phyloP scores from a whole-genome alignment of 2,329 filamentous ascomycete genomes.

The Cryoendolithus antarcticus region DNA sequence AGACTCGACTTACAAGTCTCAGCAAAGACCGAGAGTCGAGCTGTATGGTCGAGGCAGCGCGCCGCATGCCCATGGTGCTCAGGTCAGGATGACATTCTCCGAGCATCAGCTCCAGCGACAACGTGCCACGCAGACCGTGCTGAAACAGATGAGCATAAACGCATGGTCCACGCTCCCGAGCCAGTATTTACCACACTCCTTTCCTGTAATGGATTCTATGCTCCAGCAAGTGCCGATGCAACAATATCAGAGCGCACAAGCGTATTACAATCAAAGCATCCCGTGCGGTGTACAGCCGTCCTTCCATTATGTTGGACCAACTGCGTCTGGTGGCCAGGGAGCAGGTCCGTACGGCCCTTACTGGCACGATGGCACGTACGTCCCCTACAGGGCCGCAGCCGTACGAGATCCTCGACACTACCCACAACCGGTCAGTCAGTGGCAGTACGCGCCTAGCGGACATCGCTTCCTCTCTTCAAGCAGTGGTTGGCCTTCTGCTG shows the following conservation, averaged over 20 bases:
- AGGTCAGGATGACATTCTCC: conserved; percentile 17
- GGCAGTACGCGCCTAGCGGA: no score
- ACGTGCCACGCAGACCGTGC: conserved; percentile 8
- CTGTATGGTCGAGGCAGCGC: no score
- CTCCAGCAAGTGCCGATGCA: conserved; percentile 43
- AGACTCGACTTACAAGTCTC: conserved; percentile 54
- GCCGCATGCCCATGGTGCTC: conserved; percentile 13
- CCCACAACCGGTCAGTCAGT: conserved; percentile 9
- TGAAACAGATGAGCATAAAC: not conserved
- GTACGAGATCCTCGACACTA: conserved; percentile 40
- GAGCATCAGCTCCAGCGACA: conserved; percentile 20
- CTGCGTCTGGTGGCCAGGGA: conserved; percentile 44
- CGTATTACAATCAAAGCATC: conserved; percentile 34
- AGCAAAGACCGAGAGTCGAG: conserved; percentile 50
- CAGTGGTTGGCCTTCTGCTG: no score
- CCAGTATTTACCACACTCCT: conserved; percentile 3
- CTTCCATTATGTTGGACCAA: conserved; percentile 47
- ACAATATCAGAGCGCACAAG: conserved; percentile 20
- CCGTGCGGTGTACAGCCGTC: conserved; percentile 48
- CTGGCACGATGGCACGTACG: conserved; percentile 51
- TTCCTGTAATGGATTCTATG: conserved; percentile 47
- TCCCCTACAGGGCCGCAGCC: conserved; percentile 47
- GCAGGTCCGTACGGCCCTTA: conserved; percentile 48
- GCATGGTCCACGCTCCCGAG: conserved; percentile 1
- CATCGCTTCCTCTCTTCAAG: no score